phyloP scores from a whole-genome alignment of 2,329 filamentous ascomycete species.

The Xylariales sp. region DNA sequence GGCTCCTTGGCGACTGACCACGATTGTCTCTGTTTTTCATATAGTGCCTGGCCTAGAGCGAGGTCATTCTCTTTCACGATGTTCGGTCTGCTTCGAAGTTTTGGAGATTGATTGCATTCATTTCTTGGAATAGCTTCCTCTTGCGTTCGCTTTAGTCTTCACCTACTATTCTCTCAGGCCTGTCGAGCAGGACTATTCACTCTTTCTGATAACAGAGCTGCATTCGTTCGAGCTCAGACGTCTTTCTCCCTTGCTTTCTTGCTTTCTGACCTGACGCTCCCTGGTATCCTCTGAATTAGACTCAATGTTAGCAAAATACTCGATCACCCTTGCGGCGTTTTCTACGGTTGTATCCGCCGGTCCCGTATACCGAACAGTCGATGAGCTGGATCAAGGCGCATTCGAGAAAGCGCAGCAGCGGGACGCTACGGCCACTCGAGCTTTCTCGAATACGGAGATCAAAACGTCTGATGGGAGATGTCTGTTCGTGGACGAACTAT shows the following conservation, averaged over 20 bases:
- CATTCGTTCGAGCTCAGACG: not conserved
- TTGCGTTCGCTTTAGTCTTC: constrained; percentile 3
- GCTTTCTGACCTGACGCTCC: not conserved
- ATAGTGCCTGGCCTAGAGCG: not conserved
- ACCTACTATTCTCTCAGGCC: constrained; percentile 5
- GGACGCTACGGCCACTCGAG: constrained; percentile 36
- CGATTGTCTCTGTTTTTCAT: constrained; percentile 1
- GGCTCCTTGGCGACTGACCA: constrained; percentile 3
- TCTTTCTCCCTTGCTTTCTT: not conserved
- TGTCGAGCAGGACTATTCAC: constrained; percentile 13
- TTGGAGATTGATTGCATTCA: not conserved
- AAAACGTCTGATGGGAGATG: constrained; percentile 37
- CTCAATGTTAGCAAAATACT: constrained; percentile 10
- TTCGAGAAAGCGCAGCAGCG: constrained; percentile 37
- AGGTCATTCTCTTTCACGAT: not conserved
- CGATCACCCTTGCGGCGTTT: not conserved
- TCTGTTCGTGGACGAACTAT: constrained; percentile 36
- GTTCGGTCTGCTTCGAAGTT: not conserved
- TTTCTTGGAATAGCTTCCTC: constrained; percentile 1
- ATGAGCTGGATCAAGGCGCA: constrained; percentile 31
- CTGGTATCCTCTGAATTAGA: not conserved
- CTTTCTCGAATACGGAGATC: constrained; percentile 34
- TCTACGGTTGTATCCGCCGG: constrained; percentile 13
- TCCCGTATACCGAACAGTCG: constrained; percentile 25
- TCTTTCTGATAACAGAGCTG: constrained; percentile 8